Percentiles rank a stretch among this genome's conserved stretches.
phyloP scores from a whole-genome alignment of 2,329 filamentous ascomycete species.

The Colletotrichum endophyticum region DNA sequence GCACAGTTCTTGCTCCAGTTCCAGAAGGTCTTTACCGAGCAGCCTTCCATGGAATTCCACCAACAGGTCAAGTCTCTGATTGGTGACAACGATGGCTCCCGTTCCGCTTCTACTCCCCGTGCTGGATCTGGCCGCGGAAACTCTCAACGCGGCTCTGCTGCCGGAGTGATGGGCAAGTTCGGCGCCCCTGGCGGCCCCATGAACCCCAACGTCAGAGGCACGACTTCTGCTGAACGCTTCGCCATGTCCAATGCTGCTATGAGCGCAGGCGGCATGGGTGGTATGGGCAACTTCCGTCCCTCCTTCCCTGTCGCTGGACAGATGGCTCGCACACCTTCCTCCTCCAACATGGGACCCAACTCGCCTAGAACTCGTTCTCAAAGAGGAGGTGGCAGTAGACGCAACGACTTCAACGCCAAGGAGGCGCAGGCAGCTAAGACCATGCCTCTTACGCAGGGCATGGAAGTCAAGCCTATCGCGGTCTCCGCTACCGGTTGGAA shows the following conservation, averaged over 20 bases:
- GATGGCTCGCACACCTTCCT: slow-evolving; percentile 71
- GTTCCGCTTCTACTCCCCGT: slow-evolving; percentile 68
- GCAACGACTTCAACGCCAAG: slow-evolving; percentile 58
- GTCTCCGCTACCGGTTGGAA: slow-evolving; percentile 85
- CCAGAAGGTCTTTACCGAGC: slow-evolving; percentile 94
- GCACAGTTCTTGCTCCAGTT: slow-evolving; percentile 96
- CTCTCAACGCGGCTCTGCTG: slow-evolving; percentile 56
- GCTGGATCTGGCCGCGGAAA: slow-evolving; percentile 54
- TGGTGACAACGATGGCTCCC: slow-evolving; percentile 72
- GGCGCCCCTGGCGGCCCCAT: slow-evolving; percentile 27
- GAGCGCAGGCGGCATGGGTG: slow-evolving; percentile 20
- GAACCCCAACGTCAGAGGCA: slow-evolving; percentile 58
- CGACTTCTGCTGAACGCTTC: slow-evolving; percentile 80
- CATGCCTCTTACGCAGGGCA: slow-evolving; percentile 88
- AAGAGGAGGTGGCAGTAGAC: slow-evolving; percentile 64
- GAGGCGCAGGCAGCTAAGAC: slow-evolving; percentile 78
- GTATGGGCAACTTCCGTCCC: slow-evolving; percentile 30
- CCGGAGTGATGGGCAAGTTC: slow-evolving; percentile 75
- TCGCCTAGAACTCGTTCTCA: slow-evolving; percentile 74
- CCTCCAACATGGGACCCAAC: slow-evolving; percentile 64
- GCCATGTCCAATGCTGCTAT: slow-evolving; percentile 62
- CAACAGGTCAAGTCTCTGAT: slow-evolving; percentile 86
- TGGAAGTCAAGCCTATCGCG: slow-evolving; percentile 81
- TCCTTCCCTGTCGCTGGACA: slow-evolving; percentile 63
- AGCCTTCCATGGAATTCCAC: slow-evolving; percentile 93